Evolutionary conservation across 1,284 basidiomycete species (phyloP).

Genomic region (Uromyces viciae-fabae): DNA sequence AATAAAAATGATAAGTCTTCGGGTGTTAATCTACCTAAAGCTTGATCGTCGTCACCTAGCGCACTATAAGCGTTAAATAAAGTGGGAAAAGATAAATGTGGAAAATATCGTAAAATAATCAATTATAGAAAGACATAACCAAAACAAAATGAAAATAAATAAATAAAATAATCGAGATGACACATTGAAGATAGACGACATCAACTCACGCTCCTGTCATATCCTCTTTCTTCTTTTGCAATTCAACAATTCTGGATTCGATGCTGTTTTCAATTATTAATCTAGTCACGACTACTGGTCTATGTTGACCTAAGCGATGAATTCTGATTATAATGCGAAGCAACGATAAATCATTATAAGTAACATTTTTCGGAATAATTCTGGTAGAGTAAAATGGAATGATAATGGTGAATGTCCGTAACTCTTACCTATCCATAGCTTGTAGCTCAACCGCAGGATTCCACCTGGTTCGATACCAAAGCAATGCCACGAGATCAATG

Average conservation of each 20-base stretch:
- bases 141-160: background rate
- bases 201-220: constrained; percentile 50
- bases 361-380: no score
- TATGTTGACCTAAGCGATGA: constrained; percentile 81
- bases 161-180: background rate
- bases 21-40: constrained; percentile 44
- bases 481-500: background rate
- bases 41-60: constrained; percentile 45
- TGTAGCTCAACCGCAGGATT: constrained; percentile 45
- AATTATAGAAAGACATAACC: background rate
- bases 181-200: background rate
- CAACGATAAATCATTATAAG: no score
- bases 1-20: constrained; percentile 45
- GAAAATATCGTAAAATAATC: background rate
- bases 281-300: constrained; percentile 88
- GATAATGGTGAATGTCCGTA: background rate
- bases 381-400: no score
- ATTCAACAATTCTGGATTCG: constrained; percentile 73
- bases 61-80: constrained; percentile 7
- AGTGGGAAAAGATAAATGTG: background rate
- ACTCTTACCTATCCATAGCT: constrained; percentile 45
- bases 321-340: constrained; percentile 46
- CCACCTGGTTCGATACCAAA: constrained; percentile 20
- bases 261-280: constrained; percentile 94
- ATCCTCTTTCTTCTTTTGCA: constrained; percentile 54